These are phyloP conservation scores for Ambrosia artemisiifolia DNA, from an alignment of 129 eudicot species.

Conservation along the genomic window DNA sequence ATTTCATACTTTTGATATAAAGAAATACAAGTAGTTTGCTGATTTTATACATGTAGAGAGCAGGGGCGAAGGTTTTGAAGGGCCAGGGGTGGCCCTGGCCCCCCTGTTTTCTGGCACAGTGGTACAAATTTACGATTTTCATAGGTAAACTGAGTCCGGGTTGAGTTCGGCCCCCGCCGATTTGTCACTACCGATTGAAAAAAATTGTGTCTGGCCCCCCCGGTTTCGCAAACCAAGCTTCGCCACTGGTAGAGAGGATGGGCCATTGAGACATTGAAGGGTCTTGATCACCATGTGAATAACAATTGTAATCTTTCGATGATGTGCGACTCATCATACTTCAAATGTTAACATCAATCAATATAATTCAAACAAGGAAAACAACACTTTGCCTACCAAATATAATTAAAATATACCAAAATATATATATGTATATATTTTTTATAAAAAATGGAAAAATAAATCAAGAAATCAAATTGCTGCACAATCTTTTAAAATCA, in stretches of 20 bases:
- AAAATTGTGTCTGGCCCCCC: too few species aligned
- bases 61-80: too few species aligned
- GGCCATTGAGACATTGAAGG: constrained; percentile 16
- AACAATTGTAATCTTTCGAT: constrained; percentile 26
- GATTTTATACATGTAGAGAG: background rate
- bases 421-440: background rate
- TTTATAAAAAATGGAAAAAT: background rate
- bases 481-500: constrained; percentile 1
- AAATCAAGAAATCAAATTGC: background rate
- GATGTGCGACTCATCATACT: constrained; percentile 29
- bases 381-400: constrained; percentile 5
- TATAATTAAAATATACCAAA: background rate
- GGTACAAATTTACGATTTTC: too few species aligned
- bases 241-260: too few species aligned
- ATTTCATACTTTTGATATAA: background rate
- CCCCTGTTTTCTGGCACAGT: too few species aligned
- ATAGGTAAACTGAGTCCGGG: too few species aligned
- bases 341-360: constrained; percentile 31
- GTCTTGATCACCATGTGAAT: constrained; percentile 31
- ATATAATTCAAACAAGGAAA: constrained; percentile 21
- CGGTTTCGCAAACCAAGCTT: too few species aligned
- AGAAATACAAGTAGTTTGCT: background rate
- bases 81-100: too few species aligned
- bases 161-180: too few species aligned
- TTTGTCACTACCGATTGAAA: too few species aligned